Percentiles rank a stretch among this genome's conserved stretches.
Evolutionary conservation across 164 flowering plant species (phyloP).

Genomic region (Platanus orientalis): DNA sequence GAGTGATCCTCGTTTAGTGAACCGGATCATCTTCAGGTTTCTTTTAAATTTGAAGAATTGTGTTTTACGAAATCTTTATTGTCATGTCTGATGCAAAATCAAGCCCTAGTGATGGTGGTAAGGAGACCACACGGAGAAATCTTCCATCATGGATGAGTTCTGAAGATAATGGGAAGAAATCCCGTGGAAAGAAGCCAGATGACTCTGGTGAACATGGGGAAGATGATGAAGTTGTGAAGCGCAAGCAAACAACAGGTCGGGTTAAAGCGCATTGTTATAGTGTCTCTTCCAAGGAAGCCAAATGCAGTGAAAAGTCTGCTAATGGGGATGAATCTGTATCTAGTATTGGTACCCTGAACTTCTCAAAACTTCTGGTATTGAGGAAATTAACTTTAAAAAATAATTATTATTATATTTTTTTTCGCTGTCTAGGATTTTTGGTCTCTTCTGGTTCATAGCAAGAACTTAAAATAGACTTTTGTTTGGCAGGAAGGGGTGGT

Average conservation of each 20-base stretch:
- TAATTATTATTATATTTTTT: background rate
- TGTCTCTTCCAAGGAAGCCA: conserved; percentile 2
- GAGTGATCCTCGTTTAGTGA: background rate
- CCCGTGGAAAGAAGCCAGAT: conserved; percentile 25
- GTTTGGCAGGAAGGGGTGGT: conserved; percentile 83
- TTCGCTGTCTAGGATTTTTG: background rate
- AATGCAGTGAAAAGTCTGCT: conserved; percentile 9
- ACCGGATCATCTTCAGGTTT: background rate
- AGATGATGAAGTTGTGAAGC: conserved; percentile 1
- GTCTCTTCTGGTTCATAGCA: background rate
- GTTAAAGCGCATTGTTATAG: conserved; percentile 2
- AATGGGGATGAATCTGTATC: conserved; percentile 10
- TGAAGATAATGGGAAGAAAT: conserved; percentile 21
- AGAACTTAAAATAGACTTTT: background rate
- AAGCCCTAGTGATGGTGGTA: conserved; percentile 11
- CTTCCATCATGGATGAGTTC: conserved; percentile 83
- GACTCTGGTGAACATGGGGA: conserved; percentile 17
- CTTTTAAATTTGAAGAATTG: background rate
- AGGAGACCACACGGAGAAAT: conserved; percentile 32
- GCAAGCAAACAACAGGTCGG: conserved; percentile 10
- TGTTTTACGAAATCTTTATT: background rate
- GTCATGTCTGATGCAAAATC: conserved; percentile 35
- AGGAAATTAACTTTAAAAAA: conserved; percentile 1
- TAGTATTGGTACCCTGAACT: conserved; percentile 13
- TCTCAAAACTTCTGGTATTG: conserved; percentile 66